Conservation (phyloP, 148 eudicot genomes). For the Simmondsia chinensis region DNA sequence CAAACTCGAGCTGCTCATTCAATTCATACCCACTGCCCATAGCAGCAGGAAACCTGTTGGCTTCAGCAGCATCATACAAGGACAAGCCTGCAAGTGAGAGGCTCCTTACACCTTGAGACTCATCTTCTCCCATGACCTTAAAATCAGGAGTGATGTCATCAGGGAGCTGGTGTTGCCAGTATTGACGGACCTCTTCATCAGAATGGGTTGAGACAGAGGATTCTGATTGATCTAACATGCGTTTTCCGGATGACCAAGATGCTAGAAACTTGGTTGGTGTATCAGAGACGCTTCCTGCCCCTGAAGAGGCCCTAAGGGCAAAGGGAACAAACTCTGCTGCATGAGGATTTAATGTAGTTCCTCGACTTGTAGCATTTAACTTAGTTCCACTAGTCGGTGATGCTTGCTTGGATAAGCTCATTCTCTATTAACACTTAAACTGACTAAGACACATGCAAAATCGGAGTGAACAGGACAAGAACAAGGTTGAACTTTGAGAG, state of each 20-base stretch:
- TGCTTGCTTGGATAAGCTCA: slow-evolving; percentile 65
- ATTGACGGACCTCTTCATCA: slow-evolving; percentile 85
- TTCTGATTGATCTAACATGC: slow-evolving; percentile 58
- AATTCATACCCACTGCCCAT: slow-evolving; percentile 28
- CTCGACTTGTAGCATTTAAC: slow-evolving; percentile 18
- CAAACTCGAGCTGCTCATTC: slow-evolving; percentile 35
- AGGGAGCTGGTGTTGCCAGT: slow-evolving; percentile 86
- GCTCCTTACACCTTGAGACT: slow-evolving; percentile 30
- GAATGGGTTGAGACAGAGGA: slow-evolving; percentile 66
- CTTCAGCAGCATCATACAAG: slow-evolving; percentile 37
- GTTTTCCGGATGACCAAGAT: slow-evolving; percentile 42
- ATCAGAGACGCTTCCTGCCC: slow-evolving; percentile 19
- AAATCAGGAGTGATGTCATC: slow-evolving; percentile 98
- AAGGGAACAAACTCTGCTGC: slow-evolving; percentile 93
- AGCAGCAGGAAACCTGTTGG: slow-evolving; percentile 31
- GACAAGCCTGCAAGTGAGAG: slow-evolving; percentile 62
- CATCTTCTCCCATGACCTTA: slow-evolving; percentile 44
- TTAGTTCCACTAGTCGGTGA: slow-evolving; percentile 24
- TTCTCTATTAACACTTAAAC: slow-evolving; percentile 20
- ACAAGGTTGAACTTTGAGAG: background rate
- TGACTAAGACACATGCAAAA: slow-evolving; percentile 11
- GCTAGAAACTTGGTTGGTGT: slow-evolving; percentile 19
- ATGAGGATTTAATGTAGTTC: slow-evolving; percentile 68
- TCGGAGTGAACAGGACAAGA: background rate
- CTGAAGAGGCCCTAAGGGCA: slow-evolving; percentile 49